Conservation (phyloP, 257 asterid species). For the Thymus mandschuricus region DNA sequence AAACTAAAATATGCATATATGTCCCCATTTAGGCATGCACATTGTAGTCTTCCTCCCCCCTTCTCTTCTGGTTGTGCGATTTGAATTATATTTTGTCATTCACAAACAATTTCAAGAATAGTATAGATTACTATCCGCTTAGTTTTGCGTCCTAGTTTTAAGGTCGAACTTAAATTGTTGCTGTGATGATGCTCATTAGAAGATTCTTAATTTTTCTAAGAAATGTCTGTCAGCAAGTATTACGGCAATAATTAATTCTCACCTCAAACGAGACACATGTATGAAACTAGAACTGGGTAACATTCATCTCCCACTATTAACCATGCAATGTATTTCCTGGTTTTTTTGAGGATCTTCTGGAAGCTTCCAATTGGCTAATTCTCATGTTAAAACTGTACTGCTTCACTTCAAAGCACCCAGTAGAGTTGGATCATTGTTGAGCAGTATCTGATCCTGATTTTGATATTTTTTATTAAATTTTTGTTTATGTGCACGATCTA, state of each 20-base stretch:
- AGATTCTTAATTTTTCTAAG: background rate
- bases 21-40: background rate
- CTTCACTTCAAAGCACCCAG: constrained; percentile 1
- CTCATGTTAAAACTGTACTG: constrained; percentile 8
- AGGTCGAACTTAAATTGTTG: background rate
- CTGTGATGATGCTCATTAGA: constrained; percentile 18
- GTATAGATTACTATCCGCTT: background rate
- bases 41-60: background rate
- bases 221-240: background rate
- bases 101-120: background rate
- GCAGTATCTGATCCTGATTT: constrained; percentile 13
- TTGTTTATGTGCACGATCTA: constrained; percentile 11
- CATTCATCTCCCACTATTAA: constrained; percentile 14
- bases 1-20: background rate
- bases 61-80: background rate
- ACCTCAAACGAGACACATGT: background rate
- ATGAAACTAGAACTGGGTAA: constrained; percentile 10
- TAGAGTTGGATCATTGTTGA: constrained; percentile 12
- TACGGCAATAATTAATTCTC: background rate
- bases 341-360: constrained; percentile 11
- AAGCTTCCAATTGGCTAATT: constrained; percentile 20
- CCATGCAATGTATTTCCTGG: constrained; percentile 1
- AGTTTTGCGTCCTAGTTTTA: background rate
- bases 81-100: background rate
- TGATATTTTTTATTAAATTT: constrained; percentile 11